A percentile compares a stretch with the other conserved stretches of the same genome.
Conservation (phyloP, 1,284 basidiomycete genomes). For the Tylopilus orsonianus region DNA sequence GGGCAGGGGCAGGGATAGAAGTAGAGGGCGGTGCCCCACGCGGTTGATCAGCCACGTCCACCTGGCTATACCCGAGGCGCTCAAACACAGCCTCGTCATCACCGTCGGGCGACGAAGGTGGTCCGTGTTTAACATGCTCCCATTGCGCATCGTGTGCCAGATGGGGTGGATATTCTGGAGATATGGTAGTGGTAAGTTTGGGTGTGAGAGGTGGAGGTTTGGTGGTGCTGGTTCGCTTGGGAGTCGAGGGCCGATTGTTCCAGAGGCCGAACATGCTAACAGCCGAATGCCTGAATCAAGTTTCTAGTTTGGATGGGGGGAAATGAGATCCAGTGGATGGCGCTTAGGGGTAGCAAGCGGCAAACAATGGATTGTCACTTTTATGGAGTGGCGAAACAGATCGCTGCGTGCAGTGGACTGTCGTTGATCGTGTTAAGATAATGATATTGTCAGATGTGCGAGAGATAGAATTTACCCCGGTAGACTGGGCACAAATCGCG, state of each 20-base stretch:
- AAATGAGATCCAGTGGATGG: background rate
- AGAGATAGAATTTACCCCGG: too few species aligned
- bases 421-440: too few species aligned
- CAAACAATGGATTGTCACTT: too few species aligned
- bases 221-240: conserved; percentile 17
- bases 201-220: conserved; percentile 26
- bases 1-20: background rate
- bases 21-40: background rate
- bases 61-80: conserved; percentile 20
- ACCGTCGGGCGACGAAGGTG: conserved; percentile 20
- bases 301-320: background rate
- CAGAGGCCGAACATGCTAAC: conserved; percentile 9
- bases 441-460: too few species aligned
- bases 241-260: conserved; percentile 13
- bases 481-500: too few species aligned
- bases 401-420: background rate
- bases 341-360: background rate
- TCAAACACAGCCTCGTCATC: conserved; percentile 24
- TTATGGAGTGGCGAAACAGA: too few species aligned
- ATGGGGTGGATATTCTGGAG: conserved; percentile 12
- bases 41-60: conserved; percentile 3
- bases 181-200: conserved; percentile 21
- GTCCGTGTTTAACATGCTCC: conserved; percentile 23
- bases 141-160: conserved; percentile 20
- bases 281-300: background rate